These are phyloP conservation scores for Cyberlindnera mississippiensis DNA, from an alignment of 805 yeast species.

Conservation along the genomic window DNA sequence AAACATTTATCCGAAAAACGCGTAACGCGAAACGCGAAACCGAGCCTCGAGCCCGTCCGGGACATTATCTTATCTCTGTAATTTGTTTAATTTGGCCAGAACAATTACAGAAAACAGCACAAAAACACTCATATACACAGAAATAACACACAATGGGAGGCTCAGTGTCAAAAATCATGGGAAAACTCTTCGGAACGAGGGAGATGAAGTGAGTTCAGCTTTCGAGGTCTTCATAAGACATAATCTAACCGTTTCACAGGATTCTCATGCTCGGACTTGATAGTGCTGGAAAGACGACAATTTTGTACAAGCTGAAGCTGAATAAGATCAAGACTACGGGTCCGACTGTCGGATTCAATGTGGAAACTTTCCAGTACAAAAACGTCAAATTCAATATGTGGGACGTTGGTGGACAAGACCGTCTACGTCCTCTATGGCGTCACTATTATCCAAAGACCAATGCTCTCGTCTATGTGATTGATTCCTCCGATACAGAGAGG, in stretches of 20 bases:
- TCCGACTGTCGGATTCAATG: slow-evolving; percentile 93
- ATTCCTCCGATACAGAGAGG: slow-evolving; percentile 68
- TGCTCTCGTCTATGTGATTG: slow-evolving; percentile 88
- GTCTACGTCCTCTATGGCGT: slow-evolving; percentile 91
- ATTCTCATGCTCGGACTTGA: slow-evolving; percentile 90
- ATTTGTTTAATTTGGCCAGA: too few species aligned
- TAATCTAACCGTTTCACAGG: slow-evolving; percentile 23
- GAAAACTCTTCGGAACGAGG: slow-evolving; percentile 48
- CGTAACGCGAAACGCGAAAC: slow-evolving; percentile 5
- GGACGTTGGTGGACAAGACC: slow-evolving; percentile 96
- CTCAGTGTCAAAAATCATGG: slow-evolving; percentile 32
- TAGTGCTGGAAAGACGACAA: slow-evolving; percentile 90
- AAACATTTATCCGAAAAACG: too few species aligned
- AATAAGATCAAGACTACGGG: slow-evolving; percentile 76
- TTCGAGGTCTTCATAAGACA: too few species aligned
- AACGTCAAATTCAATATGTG: slow-evolving; percentile 83
- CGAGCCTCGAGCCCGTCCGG: too few species aligned
- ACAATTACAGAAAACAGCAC: neutral
- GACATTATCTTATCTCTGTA: too few species aligned
- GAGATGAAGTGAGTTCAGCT: slow-evolving; percentile 37
- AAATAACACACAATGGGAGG: slow-evolving; percentile 28
- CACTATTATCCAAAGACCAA: slow-evolving; percentile 93
- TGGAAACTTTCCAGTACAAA: slow-evolving; percentile 78
- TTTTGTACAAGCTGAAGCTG: slow-evolving; percentile 75
- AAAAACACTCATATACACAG: neutral